Conservation (phyloP, 441 rosid species). For the Geranium incanum region DNA sequence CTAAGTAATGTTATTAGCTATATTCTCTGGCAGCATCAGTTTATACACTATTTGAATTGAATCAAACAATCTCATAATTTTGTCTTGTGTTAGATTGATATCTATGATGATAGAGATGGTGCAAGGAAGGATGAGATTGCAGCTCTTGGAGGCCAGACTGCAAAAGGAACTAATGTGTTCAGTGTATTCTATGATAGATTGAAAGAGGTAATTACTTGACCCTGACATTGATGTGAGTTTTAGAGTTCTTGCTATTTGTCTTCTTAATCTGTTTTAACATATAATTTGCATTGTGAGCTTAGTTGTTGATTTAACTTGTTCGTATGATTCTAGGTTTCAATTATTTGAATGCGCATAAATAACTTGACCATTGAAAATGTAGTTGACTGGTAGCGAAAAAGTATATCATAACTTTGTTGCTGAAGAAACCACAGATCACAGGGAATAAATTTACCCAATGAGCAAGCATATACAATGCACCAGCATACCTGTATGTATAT, state of each 20-base stretch:
- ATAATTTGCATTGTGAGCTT: neutral
- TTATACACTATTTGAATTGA: neutral
- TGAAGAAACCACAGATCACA: neutral
- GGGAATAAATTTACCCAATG: neutral
- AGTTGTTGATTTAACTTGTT: neutral
- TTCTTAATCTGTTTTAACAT: neutral
- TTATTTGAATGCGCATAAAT: neutral
- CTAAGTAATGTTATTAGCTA: neutral
- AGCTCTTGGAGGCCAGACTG: slow-evolving; percentile 86
- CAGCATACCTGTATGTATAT: neutral
- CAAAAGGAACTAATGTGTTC: slow-evolving; percentile 61
- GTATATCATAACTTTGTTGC: too few species aligned
- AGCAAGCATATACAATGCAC: too few species aligned
- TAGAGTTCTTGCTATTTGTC: neutral
- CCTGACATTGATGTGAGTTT: neutral
- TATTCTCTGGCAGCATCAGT: neutral
- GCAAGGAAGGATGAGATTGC: slow-evolving; percentile 93
- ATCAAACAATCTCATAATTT: slow-evolving; percentile 9
- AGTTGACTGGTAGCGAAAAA: neutral
- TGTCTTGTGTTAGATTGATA: slow-evolving; percentile 48
- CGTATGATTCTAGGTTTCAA: neutral
- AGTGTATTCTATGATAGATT: slow-evolving; percentile 86
- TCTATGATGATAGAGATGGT: slow-evolving; percentile 75
- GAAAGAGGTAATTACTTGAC: slow-evolving; percentile 55
- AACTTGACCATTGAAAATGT: neutral